Evolutionary conservation across 2,329 filamentous ascomycete species (phyloP), one percentile per base, ranked within the genome.

Genomic region (Remersonia thermophila): DNA sequence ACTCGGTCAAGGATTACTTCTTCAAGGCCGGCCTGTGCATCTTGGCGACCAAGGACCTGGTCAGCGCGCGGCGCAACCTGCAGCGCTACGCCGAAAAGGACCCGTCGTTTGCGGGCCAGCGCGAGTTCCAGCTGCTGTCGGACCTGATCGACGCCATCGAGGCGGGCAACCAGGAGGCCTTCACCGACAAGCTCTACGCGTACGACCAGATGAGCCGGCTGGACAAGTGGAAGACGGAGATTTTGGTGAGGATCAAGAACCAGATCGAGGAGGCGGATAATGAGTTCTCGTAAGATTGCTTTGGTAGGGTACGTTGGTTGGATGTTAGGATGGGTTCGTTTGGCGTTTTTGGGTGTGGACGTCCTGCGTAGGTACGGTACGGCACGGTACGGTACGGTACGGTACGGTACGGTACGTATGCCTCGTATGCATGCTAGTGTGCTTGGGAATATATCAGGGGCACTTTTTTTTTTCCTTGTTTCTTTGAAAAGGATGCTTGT

Each of bases 211-310:
- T 94, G 63, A 91, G 79, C 63, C 91, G 91, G 67, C 64, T 96
- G 53, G 87, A 95, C 56, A 91, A 89, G 66, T 96, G 89, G 89
- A 94, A 95, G 80, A 94, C 83, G 34, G 83, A 80, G 23, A 65
- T 94, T 39, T 60, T 94, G 44, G 63, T 93, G 53, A 73, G 77
- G 49, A 71, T 95, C 52, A 95, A 95, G 77, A 78, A 79, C 51
- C 69, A 69, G 36, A 93, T 94, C 50, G 80, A 89, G 61, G 66
- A 59, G 44, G 55, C 54, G 7, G 55, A 57, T 39, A 56, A 57
- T 35, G 56, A 59, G 42, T 59, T 59, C 33, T 54, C 57, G 29
- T 59, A 41, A 49, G 33, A 4, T 28, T n/a, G 7, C 7, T 7
- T n/a, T 6, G 12, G 27, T 4, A 28, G 5, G 12, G 27, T 5